Evolutionary conservation across 345 rosid genomes (phyloP).

Genomic region (Eucalyptus regnans): DNA sequence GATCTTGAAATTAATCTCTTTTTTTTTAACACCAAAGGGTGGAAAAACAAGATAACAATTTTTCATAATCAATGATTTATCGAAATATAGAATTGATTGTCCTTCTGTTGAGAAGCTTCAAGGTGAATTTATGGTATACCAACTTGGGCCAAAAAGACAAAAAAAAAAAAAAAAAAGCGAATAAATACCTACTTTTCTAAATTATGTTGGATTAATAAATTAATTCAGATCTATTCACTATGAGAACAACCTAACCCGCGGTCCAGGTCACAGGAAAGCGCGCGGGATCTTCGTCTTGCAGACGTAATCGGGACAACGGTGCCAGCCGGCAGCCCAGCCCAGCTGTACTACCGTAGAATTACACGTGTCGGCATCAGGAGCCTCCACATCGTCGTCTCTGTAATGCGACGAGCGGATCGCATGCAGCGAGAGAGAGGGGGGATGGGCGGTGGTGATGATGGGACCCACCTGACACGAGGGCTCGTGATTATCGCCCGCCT

Average conservation of each 20-base stretch:
- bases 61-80: background rate
- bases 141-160: background rate
- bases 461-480: background rate
- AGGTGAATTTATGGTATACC: background rate
- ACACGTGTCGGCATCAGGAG: background rate
- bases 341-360: background rate
- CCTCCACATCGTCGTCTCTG: background rate
- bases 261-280: background rate
- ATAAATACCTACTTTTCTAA: background rate
- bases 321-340: background rate
- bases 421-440: background rate
- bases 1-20: background rate
- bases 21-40: background rate
- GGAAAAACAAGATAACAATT: background rate
- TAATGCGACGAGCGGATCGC: background rate
- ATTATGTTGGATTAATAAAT: background rate
- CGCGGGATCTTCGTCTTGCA: background rate
- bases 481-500: background rate
- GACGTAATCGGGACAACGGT: background rate
- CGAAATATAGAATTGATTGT: background rate
- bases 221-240: background rate
- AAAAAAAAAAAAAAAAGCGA: background rate
- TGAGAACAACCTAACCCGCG: background rate
- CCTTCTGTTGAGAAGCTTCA: background rate
- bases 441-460: background rate